These are phyloP conservation scores for Dysphania ambrosioides DNA, from an alignment of 148 eudicot genomes.

Conservation along the genomic window DNA sequence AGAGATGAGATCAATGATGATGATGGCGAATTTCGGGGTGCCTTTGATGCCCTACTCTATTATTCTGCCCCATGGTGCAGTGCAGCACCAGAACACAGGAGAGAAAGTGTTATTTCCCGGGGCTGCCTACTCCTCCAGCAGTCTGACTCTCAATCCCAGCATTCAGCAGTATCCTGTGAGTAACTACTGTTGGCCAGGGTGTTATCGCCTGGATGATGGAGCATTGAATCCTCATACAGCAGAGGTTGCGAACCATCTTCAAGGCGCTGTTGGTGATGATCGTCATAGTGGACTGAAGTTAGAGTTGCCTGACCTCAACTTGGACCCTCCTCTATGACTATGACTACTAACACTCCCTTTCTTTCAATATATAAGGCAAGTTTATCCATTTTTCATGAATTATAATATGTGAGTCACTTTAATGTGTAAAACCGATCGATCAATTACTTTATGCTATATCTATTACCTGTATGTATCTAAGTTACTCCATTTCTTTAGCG, in stretches of 20 bases:
- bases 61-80: slow-evolving; percentile 13
- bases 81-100: background rate
- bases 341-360: no score
- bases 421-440: no score
- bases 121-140: background rate
- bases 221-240: background rate
- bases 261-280: background rate
- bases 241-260: background rate
- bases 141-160: no score
- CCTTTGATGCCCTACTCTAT: slow-evolving; percentile 3
- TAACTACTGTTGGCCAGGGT: slow-evolving; percentile 23
- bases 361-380: no score
- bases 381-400: no score
- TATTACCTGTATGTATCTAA: no score
- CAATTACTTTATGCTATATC: no score
- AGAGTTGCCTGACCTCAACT: slow-evolving; percentile 29
- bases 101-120: background rate
- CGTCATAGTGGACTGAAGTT: slow-evolving; percentile 6
- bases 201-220: slow-evolving; percentile 17
- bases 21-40: slow-evolving; percentile 8
- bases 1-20: background rate
- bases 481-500: no score
- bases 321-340: slow-evolving; percentile 27
- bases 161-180: background rate
- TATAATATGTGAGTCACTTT: no score